Evolutionary conservation across 2,329 filamentous ascomycete species (phyloP).

Genomic region (Lecanicillium sp.): DNA sequence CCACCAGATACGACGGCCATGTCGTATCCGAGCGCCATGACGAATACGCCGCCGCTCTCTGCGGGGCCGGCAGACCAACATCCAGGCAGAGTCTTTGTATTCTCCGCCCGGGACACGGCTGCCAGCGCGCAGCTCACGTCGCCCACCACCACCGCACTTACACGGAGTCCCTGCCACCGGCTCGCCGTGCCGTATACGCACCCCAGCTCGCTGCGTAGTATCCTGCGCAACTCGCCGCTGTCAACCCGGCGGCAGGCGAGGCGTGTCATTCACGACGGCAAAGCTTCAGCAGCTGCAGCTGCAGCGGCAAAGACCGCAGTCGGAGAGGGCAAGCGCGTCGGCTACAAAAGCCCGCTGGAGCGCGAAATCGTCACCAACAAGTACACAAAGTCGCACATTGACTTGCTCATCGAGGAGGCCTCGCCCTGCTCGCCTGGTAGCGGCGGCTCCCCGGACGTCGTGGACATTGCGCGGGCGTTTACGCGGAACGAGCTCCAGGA

Average conservation of each 20-base stretch:
- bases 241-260: slow-evolving; percentile 32
- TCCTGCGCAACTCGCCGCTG: slow-evolving; percentile 58
- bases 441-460: slow-evolving; percentile 25
- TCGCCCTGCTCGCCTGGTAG: slow-evolving; percentile 35
- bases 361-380: slow-evolving; percentile 57
- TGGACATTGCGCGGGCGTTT: slow-evolving; percentile 45
- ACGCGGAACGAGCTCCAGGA: slow-evolving; percentile 48
- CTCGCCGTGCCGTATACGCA: slow-evolving; percentile 45
- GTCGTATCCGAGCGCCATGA: slow-evolving; percentile 45
- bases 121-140: slow-evolving; percentile 3
- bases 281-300: slow-evolving; percentile 41
- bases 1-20: too few species aligned
- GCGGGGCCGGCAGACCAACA: slow-evolving; percentile 30
- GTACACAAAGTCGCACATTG: slow-evolving; percentile 56
- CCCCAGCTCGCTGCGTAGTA: slow-evolving; percentile 52
- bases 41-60: slow-evolving; percentile 50
- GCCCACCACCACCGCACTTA: neutral
- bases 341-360: slow-evolving; percentile 54
- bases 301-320: too few species aligned
- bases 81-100: slow-evolving; percentile 42
- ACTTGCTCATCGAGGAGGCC: slow-evolving; percentile 51
- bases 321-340: slow-evolving; percentile 48
- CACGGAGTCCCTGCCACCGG: slow-evolving; percentile 6
- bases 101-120: slow-evolving; percentile 28
- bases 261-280: neutral